Evolutionary conservation across 1,139 yeast species (phyloP).

Genomic region (Kodamaea ohmeri): DNA sequence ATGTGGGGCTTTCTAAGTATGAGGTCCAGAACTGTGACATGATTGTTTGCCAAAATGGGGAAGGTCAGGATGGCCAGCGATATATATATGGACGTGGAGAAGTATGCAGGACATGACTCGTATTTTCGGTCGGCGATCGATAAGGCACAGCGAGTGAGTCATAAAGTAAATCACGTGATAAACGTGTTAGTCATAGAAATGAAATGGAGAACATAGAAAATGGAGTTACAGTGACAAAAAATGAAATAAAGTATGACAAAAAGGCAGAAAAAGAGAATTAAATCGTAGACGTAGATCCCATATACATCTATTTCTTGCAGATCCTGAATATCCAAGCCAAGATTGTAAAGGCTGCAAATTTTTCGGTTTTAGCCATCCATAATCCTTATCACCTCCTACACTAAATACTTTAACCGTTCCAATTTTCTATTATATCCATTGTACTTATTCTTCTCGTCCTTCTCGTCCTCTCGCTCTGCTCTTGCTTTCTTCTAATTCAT

Average conservation of each 20-base stretch:
- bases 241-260: too few species aligned
- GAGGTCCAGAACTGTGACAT: constrained; percentile 51
- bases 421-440: too few species aligned
- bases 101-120: constrained; percentile 5
- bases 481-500: constrained; percentile 45
- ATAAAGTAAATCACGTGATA: not conserved
- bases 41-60: not conserved
- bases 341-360: too few species aligned
- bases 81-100: constrained; percentile 2
- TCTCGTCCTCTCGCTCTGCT: constrained; percentile 2
- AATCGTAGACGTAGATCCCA: too few species aligned
- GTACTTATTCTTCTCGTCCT: not conserved
- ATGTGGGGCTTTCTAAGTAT: constrained; percentile 74
- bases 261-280: not conserved
- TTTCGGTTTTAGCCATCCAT: too few species aligned
- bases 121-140: constrained; percentile 4
- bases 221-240: too few species aligned
- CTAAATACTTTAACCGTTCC: not conserved
- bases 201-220: too few species aligned
- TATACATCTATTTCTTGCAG: too few species aligned
- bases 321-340: too few species aligned
- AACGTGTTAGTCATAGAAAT: not conserved
- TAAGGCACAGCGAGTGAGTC: constrained; percentile 4
- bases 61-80: too few species aligned
- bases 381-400: too few species aligned